Conservation (phyloP, 2,329 filamentous ascomycete species). For the Fusarium concolor region DNA sequence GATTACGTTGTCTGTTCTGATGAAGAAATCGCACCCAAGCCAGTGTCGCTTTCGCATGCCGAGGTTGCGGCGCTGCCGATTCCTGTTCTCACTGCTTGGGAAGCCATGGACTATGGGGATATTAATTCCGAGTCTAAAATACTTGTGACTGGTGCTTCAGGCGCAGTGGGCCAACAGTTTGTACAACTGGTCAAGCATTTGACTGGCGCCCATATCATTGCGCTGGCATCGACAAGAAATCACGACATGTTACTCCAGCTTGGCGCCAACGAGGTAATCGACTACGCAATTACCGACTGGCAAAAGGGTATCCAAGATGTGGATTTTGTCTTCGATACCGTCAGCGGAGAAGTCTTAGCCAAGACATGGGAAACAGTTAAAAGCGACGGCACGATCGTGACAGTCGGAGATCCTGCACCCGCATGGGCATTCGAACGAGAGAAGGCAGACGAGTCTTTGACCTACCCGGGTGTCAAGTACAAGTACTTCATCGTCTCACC, state of each 20-base stretch:
- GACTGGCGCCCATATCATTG: constrained; percentile 42
- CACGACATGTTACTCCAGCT: constrained; percentile 33
- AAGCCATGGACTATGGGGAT: neutral
- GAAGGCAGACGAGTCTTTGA: constrained; percentile 30
- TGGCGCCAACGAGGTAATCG: constrained; percentile 40
- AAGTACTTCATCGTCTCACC: constrained; percentile 45
- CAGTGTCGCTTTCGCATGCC: neutral
- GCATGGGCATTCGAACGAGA: constrained; percentile 47
- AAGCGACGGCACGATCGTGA: constrained; percentile 48
- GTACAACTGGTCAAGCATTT: constrained; percentile 47
- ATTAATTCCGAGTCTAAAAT: neutral
- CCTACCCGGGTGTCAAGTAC: constrained; percentile 39
- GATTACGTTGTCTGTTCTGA: constrained; percentile 3
- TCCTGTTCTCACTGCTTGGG: constrained; percentile 21
- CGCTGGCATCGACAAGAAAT: constrained; percentile 44
- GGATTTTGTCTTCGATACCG: constrained; percentile 24
- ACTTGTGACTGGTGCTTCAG: constrained; percentile 14
- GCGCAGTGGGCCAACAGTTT: constrained; percentile 35
- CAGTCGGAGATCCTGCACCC: constrained; percentile 51
- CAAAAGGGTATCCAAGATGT: neutral
- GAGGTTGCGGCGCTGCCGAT: constrained; percentile 22
- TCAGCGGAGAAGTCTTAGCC: constrained; percentile 23
- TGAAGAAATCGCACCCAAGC: constrained; percentile 2
- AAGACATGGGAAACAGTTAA: constrained; percentile 49
- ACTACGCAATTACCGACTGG: constrained; percentile 46